phyloP scores from a whole-genome alignment of 2,329 filamentous ascomycete genomes.

The Microcera coccophila region DNA sequence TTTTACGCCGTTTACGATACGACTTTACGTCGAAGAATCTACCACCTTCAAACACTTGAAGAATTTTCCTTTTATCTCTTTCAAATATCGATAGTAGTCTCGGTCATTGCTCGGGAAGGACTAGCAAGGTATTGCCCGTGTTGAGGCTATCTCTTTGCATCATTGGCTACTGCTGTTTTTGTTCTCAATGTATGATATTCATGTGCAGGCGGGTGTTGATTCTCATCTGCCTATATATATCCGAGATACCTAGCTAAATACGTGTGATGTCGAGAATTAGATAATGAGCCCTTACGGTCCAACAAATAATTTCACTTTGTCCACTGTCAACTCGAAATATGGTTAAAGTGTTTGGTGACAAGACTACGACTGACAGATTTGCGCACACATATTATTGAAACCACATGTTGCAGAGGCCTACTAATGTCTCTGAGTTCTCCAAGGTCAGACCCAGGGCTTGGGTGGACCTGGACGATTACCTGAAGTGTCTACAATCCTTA shows the following conservation, averaged over 20 bases:
- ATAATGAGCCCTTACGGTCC: conserved; percentile 12
- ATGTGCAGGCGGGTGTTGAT: conserved; percentile 10
- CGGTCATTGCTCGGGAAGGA: conserved; percentile 6
- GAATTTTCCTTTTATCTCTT: no score
- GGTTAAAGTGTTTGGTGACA: no score
- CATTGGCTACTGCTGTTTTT: conserved; percentile 2
- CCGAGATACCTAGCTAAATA: conserved; percentile 13
- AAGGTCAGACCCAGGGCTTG: no score
- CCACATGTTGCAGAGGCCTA: no score
- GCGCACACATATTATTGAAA: no score
- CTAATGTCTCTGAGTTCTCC: no score
- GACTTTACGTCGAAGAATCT: conserved; percentile 5
- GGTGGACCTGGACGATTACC: no score
- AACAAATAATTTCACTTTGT: neutral
- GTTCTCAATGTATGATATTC: conserved; percentile 17
- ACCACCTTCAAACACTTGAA: no score
- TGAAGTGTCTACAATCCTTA: no score
- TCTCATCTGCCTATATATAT: conserved; percentile 8
- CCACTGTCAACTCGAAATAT: no score
- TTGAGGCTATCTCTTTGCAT: conserved; percentile 8
- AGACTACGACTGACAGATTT: no score
- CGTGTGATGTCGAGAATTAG: conserved; percentile 11
- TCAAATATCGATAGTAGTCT: conserved; percentile 2
- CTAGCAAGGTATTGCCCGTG: conserved; percentile 1
- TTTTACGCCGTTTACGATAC: neutral